Evolutionary conservation across 768 basidiomycete species (phyloP), one percentile per base, ranked within the genome.

Genomic region (Atractiella rhizophila): DNA sequence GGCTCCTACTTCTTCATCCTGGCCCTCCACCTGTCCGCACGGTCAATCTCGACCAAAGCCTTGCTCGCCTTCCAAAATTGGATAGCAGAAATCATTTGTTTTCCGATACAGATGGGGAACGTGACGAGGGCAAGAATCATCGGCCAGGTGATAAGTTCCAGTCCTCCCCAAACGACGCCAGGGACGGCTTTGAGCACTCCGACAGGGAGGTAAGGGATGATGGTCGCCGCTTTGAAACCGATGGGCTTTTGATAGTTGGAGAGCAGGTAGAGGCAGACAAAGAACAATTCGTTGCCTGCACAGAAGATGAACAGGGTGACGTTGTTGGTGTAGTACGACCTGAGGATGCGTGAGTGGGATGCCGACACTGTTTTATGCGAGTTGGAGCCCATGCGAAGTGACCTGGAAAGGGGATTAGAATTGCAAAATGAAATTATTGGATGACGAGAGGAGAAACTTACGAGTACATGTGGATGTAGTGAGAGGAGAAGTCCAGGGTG

Each of bases 381-480:
- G 40, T 69, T 66, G 6, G 83, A 79, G 20, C 91, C 91, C 18
- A 86, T 91, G 16, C 78, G 69, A n/a, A 98, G 69, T 25, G 88
- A 88, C 54, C 88, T 98, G 50, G 18, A 13, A n/a, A 18, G 10
- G 21, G 19, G 36, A 28, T 18, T 19, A 9, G 39, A 20, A 34
- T 13, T 15, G 32, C 5, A 21, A 24, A 32, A 20, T 6, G 6
- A 13, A 35, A 28, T 8, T 27, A 12, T 25, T 26, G 32, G 34
- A 21, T 30, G 36, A 40, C n/a, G 30, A 23, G 3, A 4, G 28
- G 16, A 19, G 36, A 44, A 50, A 53, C 68, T 39, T 52, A 86
- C 88, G 88, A 91, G 60, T 94, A 91, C 91, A 96, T 98, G 59
- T 96, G 91, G 72, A 96, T 94, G 62, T 96, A 96, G 60, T 96